Conservation (phyloP, 306 rosid species). For the Hippophae tibetana region DNA sequence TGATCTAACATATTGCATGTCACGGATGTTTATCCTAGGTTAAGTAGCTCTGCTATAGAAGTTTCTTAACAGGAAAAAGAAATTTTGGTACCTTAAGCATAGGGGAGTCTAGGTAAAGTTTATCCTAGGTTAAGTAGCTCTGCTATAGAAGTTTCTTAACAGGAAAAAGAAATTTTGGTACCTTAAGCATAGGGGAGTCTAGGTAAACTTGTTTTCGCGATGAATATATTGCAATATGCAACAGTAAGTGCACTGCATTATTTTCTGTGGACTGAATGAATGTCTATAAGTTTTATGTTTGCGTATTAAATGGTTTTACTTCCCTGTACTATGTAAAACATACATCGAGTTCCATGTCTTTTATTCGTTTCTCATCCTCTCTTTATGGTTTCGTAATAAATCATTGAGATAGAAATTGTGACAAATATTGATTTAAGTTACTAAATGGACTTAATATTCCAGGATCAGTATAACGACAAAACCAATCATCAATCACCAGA, state of each 20-base stretch:
- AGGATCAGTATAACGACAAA: constrained; percentile 24
- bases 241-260: background rate
- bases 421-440: background rate
- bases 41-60: background rate
- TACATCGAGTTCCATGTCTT: no score
- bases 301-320: no score
- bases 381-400: background rate
- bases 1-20: background rate
- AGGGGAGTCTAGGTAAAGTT: background rate
- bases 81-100: background rate
- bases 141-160: background rate
- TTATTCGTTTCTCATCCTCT: background rate
- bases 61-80: background rate
- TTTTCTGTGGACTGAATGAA: background rate
- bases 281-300: background rate
- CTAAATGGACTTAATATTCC: constrained; percentile 1
- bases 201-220: background rate
- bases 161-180: background rate
- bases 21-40: background rate
- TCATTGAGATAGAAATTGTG: background rate
- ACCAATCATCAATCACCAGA: constrained; percentile 13
- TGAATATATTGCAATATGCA: background rate
- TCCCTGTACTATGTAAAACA: no score
- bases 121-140: background rate
- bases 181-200: background rate